phyloP scores from a whole-genome alignment of 2,329 filamentous ascomycete species.

The Trichoderma sp. region DNA sequence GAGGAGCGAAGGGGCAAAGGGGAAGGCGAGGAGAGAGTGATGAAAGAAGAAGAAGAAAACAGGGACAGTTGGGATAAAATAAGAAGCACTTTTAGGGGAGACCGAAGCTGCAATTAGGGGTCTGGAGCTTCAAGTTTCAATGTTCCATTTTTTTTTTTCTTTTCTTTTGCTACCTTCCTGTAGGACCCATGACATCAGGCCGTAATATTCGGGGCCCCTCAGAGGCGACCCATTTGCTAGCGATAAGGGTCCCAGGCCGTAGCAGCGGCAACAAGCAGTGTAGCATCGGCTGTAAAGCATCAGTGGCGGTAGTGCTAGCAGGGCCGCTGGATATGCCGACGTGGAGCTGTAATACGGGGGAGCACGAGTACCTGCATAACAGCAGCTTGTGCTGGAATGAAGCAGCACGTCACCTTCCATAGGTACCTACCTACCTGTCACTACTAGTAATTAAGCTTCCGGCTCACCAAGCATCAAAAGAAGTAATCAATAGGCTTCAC shows the following conservation, averaged over 20 bases:
- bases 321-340: background rate
- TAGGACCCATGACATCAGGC: constrained; percentile 24
- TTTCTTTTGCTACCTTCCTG: constrained; percentile 21
- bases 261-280: background rate
- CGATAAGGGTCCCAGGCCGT: background rate
- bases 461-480: background rate
- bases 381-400: background rate
- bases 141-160: background rate
- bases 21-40: background rate
- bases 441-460: background rate
- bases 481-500: background rate
- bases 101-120: constrained; percentile 16
- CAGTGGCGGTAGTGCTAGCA: background rate
- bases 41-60: background rate
- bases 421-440: background rate
- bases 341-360: background rate
- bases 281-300: background rate
- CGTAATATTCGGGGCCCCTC: constrained; percentile 22
- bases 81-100: background rate
- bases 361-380: background rate
- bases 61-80: background rate
- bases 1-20: background rate
- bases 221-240: background rate
- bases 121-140: no score
- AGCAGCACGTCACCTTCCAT: background rate